Evolutionary conservation across 78 protist genomes (phyloP).

Genomic region (Dictyostelium intermedium): DNA sequence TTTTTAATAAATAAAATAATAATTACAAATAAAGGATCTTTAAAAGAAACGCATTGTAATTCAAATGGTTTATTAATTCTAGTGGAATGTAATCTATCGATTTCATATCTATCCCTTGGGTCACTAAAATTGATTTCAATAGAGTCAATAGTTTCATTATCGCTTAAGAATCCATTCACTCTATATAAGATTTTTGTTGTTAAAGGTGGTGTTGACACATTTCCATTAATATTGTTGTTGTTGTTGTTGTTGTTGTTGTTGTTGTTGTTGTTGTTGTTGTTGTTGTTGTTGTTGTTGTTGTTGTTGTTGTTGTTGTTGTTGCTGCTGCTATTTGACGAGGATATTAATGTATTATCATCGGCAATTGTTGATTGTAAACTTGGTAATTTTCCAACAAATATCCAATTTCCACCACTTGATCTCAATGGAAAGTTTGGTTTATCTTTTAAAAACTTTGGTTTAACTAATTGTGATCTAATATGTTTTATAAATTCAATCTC

Average conservation of each 20-base stretch:
- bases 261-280: not conserved
- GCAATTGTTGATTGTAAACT: not conserved
- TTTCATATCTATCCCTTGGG: constrained; percentile 2
- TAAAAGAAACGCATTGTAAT: not conserved
- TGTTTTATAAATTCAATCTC: not conserved
- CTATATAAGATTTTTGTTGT: not conserved
- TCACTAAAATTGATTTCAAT: not conserved
- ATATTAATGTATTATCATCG: not conserved
- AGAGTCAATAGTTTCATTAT: not conserved
- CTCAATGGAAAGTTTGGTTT: constrained; percentile 22
- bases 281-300: not conserved
- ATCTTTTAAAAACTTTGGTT: constrained; percentile 44
- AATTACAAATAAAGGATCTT: not conserved
- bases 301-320: not conserved
- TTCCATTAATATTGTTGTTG: not conserved
- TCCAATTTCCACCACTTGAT: constrained; percentile 43
- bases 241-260: not conserved
- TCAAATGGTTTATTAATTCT: not conserved
- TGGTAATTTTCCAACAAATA: not conserved
- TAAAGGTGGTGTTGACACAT: not conserved
- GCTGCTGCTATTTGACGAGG: not conserved
- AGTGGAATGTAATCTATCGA: not conserved
- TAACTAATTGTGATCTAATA: not conserved
- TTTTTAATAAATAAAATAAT: not conserved
- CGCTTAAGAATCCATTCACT: not conserved